Base-by-base conservation (phyloP, 2,329 filamentous ascomycete species). In the Claviceps quebecensis region DNA sequence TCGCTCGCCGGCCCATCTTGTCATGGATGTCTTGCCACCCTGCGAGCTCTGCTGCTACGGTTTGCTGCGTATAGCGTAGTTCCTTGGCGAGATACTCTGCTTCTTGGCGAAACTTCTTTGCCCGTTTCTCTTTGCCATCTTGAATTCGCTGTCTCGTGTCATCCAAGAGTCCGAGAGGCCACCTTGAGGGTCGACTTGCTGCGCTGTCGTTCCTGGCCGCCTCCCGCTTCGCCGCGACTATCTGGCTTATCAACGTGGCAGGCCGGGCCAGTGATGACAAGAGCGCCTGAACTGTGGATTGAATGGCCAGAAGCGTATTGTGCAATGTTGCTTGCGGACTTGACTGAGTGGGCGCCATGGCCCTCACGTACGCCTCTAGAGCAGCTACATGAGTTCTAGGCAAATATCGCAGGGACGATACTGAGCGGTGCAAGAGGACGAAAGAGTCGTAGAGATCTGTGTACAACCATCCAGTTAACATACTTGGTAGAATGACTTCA, bases 21-120 rank as follows among this genome's bases (percentile, higher is more conserved):
- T 88, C 87, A 61, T 95, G 82, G 70, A 89, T 80, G 41, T 94
- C 88, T 61, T 95, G 90, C 88, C 93, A 98, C 16, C 87, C 89
- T 0, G 93, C 93, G 52, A 98, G 67, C 69, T 98, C 93, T 1
- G 81, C 77, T 6, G 94, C 91, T 23, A 97, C 91, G 14, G 91
- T 88, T 66, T 94, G 87, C 69, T 96, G 91, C 47, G 90, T 95
- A 66, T 93, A 95, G 48, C 88, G 74, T 51, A 98, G 71, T 67
- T 98, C 93, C 49, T 80, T 80, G 0, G 84, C 83, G n/a, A 95
- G 68, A 44, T 81, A 78, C 19, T 83, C 78, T 11, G 87, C 77
- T 63, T 96, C 87, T 17, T 74, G 68, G 56, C 83, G 78, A 22
- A 79, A 80, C 56, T 83, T 81, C 14, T 79, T 76, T 39, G 87